phyloP scores from a whole-genome alignment of 2,329 filamentous ascomycete species.

The Thielaviopsis ethacetica region DNA sequence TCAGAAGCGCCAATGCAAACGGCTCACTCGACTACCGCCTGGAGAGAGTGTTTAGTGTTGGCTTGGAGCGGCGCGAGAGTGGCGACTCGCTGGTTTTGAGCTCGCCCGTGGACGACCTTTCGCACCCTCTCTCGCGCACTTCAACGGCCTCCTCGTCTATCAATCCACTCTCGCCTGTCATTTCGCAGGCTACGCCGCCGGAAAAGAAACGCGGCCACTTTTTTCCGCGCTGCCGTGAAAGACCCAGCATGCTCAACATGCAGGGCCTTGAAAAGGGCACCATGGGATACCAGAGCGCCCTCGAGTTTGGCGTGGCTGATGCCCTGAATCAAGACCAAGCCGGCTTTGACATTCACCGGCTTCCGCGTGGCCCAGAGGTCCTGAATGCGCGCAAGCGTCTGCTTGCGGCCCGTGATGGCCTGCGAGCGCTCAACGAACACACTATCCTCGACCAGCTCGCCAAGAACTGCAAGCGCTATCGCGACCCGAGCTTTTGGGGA shows the following conservation, averaged over 20 bases:
- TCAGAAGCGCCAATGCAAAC: not conserved
- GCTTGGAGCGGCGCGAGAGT: conserved; percentile 18
- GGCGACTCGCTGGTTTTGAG: conserved; percentile 3
- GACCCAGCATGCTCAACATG: conserved; percentile 57
- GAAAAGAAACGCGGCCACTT: conserved; percentile 38
- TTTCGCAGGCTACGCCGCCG: conserved; percentile 16
- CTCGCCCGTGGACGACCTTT: conserved; percentile 5
- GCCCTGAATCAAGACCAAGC: conserved; percentile 45
- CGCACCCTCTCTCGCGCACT: conserved; percentile 7
- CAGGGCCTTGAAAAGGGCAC: conserved; percentile 56
- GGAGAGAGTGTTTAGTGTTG: conserved; percentile 2
- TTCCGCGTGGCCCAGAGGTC: conserved; percentile 34
- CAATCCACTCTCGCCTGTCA: conserved; percentile 19
- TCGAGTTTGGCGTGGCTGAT: conserved; percentile 50
- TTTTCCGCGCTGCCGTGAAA: conserved; percentile 40
- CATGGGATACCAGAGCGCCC: conserved; percentile 50
- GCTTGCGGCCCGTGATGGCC: conserved; percentile 33
- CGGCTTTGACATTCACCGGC: conserved; percentile 38
- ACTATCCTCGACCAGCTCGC: conserved; percentile 42
- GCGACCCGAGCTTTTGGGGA: conserved; percentile 31
- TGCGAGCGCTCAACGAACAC: conserved; percentile 40
- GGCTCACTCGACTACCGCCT: not conserved
- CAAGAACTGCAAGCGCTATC: conserved; percentile 38
- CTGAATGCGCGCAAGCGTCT: conserved; percentile 41
- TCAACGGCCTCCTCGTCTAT: conserved; percentile 19